Base-by-base conservation (phyloP, 2,329 filamentous ascomycete species). In the Alternaria triticimaculans region DNA sequence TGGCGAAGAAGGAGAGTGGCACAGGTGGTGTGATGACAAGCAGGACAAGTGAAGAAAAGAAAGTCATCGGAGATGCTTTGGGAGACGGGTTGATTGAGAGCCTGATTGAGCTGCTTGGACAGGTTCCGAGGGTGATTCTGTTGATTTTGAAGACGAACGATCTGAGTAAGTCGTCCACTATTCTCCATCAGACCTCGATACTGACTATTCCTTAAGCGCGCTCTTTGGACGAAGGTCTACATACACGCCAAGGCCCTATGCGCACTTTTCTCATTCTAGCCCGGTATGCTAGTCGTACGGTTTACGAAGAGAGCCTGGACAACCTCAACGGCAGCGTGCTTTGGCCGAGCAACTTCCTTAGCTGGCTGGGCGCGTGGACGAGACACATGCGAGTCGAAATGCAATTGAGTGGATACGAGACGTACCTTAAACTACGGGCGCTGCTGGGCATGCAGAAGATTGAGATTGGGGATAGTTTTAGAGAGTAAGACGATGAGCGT, bases 101-200 rank as follows among this genome's bases (percentile, higher is more conserved):
- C 73, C 85, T 99, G 7, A 93, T 99, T 8, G 90, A 94, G 70
- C 84, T 99, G 69, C 87, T 99, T 6, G 93, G 93, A 51, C 89
- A 93, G 72, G 94, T 99, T 7, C 96, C 96, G 1, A 86, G 94
- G 48, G 93, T 99, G 68, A 97, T 99, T 58, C 86, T 99, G 12
- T 85, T 99, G 26, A 98, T 99, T 70, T 86, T 99, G 66, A 99
- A 99, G 83, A 99, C 96, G 3, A 99, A 99, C 78, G 96, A 99
- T 81, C 84, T 99, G 43, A 99, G 85, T 87, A 81, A 76, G 85
- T 81, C 41, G n/a, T 20, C n/a, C 49, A 4, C 6, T 9, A 33
- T 4, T 9, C 6, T 21, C 14, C 5, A 37, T 25, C 5, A 45
- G 21, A 20, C 21, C 56, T 28, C 10, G 11, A 21, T 18, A 46